Evolutionary conservation across 169 alveolate species (phyloP), one percentile per base, ranked within the genome.

Genomic region (Babesia ovata): DNA sequence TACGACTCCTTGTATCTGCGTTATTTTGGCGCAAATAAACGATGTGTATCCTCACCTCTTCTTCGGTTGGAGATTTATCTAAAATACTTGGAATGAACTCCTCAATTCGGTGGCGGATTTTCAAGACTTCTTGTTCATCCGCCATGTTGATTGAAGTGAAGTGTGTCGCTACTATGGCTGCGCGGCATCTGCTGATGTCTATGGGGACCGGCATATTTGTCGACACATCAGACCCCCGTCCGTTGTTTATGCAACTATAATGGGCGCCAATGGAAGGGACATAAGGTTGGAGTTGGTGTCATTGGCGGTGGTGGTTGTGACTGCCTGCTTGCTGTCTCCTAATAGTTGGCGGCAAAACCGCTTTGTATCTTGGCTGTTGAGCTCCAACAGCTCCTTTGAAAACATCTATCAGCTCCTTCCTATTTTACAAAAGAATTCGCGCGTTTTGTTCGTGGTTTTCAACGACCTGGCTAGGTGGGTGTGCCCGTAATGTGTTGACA

Each of bases 381-480:
- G 65, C 13, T 67, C 54, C 17, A 17, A 29, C 6, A 63, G 59
- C 21, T 42, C 52, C 29, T 61, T 81, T 8, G 63, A 72, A 36
- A 81, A 73, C 29, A 81, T 81, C 6, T 81, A 81, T 22, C 88
- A 81, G 61, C 79, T 81, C 39, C 44, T 81, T 9, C 85, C 88
- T 11, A 72, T 81, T 0, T 65, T 81, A 36, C 88, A 81, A 28
- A 81, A 81, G 59, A 81, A 81, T 56, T 26, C 88, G 4, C 58
- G 62, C 21, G 79, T 44, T 33, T 48, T 81, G 14, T 81, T 81
- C 44, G 19, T 81, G 50, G 45, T 81, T 45, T 81, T 81, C 22
- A 63, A 59, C 54, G 88, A 81, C 69, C 52, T 81, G 16, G 58
- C 88, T 24, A 52, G 77, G 88, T 81, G 24, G 53, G 75, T 72